Conservation (phyloP, 768 basidiomycete genomes). For the Amanita pallidorosea region DNA sequence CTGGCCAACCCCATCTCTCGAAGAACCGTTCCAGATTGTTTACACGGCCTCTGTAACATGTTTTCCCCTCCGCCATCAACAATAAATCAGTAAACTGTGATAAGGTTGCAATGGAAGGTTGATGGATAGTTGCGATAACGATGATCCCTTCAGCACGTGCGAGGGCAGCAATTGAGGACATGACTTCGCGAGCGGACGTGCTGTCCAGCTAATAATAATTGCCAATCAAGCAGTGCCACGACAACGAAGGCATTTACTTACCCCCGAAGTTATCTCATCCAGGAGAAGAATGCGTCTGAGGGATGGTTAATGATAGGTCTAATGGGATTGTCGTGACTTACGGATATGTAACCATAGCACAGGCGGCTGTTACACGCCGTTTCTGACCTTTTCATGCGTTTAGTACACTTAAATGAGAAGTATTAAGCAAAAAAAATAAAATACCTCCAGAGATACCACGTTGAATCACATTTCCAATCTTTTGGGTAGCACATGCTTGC, state of each 20-base stretch:
- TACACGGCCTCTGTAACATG: slow-evolving; percentile 31
- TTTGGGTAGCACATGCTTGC: neutral
- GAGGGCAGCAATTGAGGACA: slow-evolving; percentile 31
- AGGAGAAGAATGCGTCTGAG: neutral
- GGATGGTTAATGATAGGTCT: neutral
- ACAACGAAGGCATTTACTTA: neutral
- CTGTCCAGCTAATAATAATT: slow-evolving; percentile 29
- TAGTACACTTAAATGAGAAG: neutral
- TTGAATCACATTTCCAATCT: neutral
- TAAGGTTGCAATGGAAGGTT: slow-evolving; percentile 52
- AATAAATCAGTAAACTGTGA: slow-evolving; percentile 49
- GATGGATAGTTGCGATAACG: slow-evolving; percentile 58
- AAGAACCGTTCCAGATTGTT: slow-evolving; percentile 29
- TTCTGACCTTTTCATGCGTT: slow-evolving; percentile 34
- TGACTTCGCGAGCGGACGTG: slow-evolving; percentile 31
- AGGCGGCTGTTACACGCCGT: slow-evolving; percentile 49
- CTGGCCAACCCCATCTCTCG: slow-evolving; percentile 27
- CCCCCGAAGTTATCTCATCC: neutral
- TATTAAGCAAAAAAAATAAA: neutral
- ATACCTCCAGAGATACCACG: neutral
- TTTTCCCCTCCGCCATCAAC: slow-evolving; percentile 43
- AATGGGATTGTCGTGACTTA: slow-evolving; percentile 11
- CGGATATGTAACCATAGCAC: slow-evolving; percentile 48
- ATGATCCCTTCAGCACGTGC: slow-evolving; percentile 39
- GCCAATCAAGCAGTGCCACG: neutral